Conservation (phyloP, 176 grass and related monocot genomes). For the Tuctoria greenei region DNA sequence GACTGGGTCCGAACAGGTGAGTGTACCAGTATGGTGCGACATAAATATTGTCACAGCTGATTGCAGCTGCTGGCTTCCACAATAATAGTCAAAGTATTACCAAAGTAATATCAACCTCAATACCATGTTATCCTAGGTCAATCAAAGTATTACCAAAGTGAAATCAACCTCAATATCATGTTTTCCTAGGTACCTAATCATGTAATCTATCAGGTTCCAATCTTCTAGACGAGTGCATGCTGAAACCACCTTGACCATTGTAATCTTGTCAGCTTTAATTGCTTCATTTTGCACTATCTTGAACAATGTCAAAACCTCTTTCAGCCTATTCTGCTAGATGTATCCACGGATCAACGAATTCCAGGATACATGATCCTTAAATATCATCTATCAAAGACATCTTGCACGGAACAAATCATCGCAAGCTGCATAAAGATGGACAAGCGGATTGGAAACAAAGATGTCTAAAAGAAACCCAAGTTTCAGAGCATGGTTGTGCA, state of each 20-base stretch:
- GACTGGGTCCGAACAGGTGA: too few species aligned
- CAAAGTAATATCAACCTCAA: too few species aligned
- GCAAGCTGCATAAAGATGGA: conserved; percentile 45
- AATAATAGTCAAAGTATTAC: conserved; percentile 53
- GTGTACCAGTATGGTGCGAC: too few species aligned
- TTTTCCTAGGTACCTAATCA: neutral
- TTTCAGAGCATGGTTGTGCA: conserved; percentile 48
- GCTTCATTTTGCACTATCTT: conserved; percentile 36
- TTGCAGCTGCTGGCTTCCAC: conserved; percentile 31
- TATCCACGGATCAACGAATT: conserved; percentile 52
- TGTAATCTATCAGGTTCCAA: neutral
- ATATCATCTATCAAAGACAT: conserved; percentile 46
- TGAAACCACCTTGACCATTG: conserved; percentile 56
- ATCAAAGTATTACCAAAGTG: conserved; percentile 61
- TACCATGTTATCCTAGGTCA: too few species aligned
- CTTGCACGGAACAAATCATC: conserved; percentile 40
- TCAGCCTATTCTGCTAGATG: conserved; percentile 21
- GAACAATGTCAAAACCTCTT: conserved; percentile 38
- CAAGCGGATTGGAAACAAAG: conserved; percentile 46
- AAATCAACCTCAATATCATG: conserved; percentile 53
- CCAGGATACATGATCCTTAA: conserved; percentile 61
- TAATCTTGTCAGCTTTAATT: conserved; percentile 52
- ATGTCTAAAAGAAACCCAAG: conserved; percentile 41
- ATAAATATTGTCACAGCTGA: conserved; percentile 43
- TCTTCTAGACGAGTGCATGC: conserved; percentile 53